Conservation (phyloP, 176 grass and related monocot species). For the Carex myosuroides region DNA sequence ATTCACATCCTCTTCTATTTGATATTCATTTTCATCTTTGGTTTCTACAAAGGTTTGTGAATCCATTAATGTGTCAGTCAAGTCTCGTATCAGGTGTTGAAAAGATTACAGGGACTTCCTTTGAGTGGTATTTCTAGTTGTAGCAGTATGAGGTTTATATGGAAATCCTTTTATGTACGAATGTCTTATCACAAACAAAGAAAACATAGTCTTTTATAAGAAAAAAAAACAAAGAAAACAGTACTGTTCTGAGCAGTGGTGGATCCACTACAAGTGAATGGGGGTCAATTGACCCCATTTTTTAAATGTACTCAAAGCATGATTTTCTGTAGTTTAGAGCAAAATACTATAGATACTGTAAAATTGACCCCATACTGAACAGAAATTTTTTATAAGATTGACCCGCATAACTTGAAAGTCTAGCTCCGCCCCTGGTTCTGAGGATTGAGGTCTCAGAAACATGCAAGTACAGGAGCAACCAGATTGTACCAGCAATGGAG, state of each 20-base stretch:
- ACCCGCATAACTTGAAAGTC: too few species aligned
- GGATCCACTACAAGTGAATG: too few species aligned
- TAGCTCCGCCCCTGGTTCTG: neutral
- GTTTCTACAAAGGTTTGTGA: slow-evolving; percentile 12
- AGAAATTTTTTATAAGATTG: too few species aligned
- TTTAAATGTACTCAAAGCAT: too few species aligned
- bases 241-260: too few species aligned
- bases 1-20: slow-evolving; percentile 15
- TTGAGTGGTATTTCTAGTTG: neutral
- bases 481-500: neutral
- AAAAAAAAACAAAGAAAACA: too few species aligned
- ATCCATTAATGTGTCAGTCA: neutral
- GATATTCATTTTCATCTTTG: slow-evolving; percentile 6
- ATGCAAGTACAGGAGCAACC: neutral
- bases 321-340: too few species aligned
- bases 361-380: too few species aligned
- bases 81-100: neutral
- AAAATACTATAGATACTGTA: too few species aligned
- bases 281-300: too few species aligned
- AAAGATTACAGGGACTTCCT: neutral
- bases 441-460: neutral
- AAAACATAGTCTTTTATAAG: neutral
- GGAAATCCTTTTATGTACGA: neutral
- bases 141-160: neutral
- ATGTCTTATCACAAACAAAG: neutral